Conservation (phyloP, 1,284 basidiomycete species). For the Tilletiaria anomala region DNA sequence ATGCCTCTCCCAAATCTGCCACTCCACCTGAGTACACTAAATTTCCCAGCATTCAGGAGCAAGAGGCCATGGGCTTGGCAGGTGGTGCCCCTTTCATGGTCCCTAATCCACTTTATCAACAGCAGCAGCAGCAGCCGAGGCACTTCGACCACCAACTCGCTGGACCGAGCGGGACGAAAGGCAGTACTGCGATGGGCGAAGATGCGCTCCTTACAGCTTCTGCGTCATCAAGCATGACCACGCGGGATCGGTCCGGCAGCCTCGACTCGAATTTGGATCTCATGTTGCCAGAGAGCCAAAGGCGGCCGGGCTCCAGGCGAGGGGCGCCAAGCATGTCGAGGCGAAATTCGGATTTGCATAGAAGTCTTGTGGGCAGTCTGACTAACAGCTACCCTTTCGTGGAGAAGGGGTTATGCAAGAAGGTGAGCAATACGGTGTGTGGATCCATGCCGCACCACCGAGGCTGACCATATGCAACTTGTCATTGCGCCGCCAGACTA, state of each 20-base stretch:
- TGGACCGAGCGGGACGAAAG: not conserved
- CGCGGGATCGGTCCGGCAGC: not conserved
- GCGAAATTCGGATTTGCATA: slow-evolving; percentile 3
- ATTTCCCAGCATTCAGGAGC: not conserved
- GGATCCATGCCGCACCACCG: not conserved
- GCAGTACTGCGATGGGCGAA: too few species aligned
- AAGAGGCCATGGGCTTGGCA: too few species aligned
- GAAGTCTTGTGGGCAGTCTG: slow-evolving; percentile 29
- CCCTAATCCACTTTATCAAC: not conserved
- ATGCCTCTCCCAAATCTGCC: not conserved
- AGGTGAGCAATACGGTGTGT: slow-evolving; percentile 4
- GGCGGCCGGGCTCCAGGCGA: not conserved
- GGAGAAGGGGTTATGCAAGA: slow-evolving; percentile 30
- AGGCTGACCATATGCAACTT: not conserved
- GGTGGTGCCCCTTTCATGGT: too few species aligned
- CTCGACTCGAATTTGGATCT: not conserved
- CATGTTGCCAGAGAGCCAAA: too few species aligned
- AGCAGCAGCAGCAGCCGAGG: not conserved
- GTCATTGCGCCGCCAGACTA: slow-evolving; percentile 51
- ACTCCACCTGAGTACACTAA: not conserved
- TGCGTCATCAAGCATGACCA: not conserved
- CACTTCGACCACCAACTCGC: not conserved
- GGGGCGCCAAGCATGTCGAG: not conserved
- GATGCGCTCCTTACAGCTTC: not conserved
- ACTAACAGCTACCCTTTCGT: slow-evolving; percentile 28